Percentiles rank a stretch among this genome's conserved stretches.
Conservation (phyloP, 1,284 basidiomycete genomes). For the Mycena sp. region DNA sequence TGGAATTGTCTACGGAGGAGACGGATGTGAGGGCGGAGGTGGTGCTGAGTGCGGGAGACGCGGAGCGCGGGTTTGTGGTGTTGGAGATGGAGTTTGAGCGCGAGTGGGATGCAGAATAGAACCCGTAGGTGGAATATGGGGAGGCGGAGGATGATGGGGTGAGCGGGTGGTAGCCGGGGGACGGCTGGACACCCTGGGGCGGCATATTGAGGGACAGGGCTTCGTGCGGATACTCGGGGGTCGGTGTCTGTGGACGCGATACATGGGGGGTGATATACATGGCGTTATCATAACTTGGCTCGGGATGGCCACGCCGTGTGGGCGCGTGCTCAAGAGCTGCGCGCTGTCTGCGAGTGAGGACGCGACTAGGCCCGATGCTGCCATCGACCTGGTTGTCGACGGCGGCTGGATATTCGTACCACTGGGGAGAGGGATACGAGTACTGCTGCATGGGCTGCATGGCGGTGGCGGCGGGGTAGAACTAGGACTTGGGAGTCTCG, state of each 20-base stretch:
- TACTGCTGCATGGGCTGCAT: background rate
- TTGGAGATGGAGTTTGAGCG: slow-evolving; percentile 57
- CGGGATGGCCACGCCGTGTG: slow-evolving; percentile 1
- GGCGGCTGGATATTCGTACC: background rate
- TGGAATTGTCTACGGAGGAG: slow-evolving; percentile 48
- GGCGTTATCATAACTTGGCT: slow-evolving; percentile 21
- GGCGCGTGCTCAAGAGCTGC: slow-evolving; percentile 50
- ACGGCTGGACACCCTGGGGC: slow-evolving; percentile 33
- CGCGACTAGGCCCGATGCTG: slow-evolving; percentile 66
- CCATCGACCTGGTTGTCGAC: slow-evolving; percentile 44
- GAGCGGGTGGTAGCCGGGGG: slow-evolving; percentile 50
- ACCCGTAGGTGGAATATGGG: slow-evolving; percentile 48
- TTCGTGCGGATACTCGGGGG: slow-evolving; percentile 18
- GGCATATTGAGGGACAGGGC: slow-evolving; percentile 23
- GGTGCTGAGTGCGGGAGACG: slow-evolving; percentile 71
- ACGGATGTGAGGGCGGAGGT: slow-evolving; percentile 63
- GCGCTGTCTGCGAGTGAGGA: slow-evolving; percentile 59
- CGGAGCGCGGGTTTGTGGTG: slow-evolving; percentile 61
- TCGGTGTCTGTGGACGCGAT: slow-evolving; percentile 58
- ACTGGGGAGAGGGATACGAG: background rate
- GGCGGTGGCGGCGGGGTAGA: background rate
- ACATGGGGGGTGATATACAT: slow-evolving; percentile 47
- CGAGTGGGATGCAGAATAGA: slow-evolving; percentile 50
- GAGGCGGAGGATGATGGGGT: slow-evolving; percentile 52
- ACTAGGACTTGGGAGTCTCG: background rate